Conservation (phyloP, 2,329 filamentous ascomycete species). For the Penicillium sclerotigenum region DNA sequence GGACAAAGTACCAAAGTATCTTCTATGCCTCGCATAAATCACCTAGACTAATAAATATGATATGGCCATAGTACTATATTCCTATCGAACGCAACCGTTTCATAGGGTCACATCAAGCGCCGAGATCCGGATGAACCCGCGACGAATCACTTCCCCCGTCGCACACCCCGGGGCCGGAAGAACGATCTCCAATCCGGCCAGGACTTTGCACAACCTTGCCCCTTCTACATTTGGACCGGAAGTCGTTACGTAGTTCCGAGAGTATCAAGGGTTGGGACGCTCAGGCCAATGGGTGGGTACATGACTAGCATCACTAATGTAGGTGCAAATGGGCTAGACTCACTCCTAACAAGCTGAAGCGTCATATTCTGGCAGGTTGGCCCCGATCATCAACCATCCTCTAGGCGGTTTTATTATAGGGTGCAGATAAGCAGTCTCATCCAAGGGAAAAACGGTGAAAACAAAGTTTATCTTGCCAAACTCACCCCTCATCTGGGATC, state of each 20-base stretch:
- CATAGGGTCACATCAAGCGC: constrained; percentile 9
- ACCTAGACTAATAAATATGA: neutral
- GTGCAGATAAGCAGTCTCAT: constrained; percentile 1
- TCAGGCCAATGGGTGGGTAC: constrained; percentile 4
- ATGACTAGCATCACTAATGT: neutral
- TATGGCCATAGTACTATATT: neutral
- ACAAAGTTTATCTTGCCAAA: neutral
- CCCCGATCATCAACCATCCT: neutral
- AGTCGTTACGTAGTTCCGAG: constrained; percentile 2
- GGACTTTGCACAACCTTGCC: constrained; percentile 1
- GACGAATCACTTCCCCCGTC: constrained; percentile 15
- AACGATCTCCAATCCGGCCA: constrained; percentile 16
- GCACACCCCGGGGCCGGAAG: constrained; percentile 11
- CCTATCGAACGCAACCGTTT: constrained; percentile 1
- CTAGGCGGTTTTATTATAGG: neutral
- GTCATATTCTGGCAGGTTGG: neutral
- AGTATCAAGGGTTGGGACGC: neutral
- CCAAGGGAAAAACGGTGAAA: neutral
- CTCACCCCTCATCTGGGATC: neutral
- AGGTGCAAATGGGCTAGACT: neutral
- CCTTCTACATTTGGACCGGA: neutral
- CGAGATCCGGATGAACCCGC: constrained; percentile 19
- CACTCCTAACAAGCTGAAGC: neutral
- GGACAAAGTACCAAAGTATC: neutral
- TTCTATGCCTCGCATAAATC: neutral